Percentiles rank a stretch among this genome's conserved stretches.
Evolutionary conservation across 768 basidiomycete species (phyloP).

Genomic region (Rhodocollybia butyracea): DNA sequence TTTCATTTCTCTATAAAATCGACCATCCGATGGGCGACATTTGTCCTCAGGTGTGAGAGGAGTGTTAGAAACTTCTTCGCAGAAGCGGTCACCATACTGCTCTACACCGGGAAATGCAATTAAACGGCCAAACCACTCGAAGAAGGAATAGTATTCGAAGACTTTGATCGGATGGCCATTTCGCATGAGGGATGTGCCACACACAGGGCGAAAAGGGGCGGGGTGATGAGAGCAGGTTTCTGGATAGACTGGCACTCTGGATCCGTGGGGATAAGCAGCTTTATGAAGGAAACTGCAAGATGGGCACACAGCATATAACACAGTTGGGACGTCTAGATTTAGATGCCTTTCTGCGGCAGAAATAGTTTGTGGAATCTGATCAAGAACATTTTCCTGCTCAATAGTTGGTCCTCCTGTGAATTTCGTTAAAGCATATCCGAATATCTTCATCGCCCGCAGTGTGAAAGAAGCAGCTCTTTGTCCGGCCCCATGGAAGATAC

Average conservation of each 20-base stretch:
- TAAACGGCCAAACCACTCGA: conserved; percentile 2
- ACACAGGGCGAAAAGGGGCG: too few species aligned
- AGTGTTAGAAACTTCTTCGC: background rate
- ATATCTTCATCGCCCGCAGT: background rate
- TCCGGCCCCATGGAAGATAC: background rate
- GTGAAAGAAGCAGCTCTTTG: background rate
- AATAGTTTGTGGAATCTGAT: background rate
- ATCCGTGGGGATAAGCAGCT: background rate
- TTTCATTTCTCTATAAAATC: background rate
- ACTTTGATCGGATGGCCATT: background rate
- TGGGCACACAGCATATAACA: background rate
- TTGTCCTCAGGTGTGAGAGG: background rate
- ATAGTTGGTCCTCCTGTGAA: background rate
- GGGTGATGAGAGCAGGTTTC: background rate
- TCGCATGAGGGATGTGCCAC: background rate
- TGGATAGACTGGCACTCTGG: background rate
- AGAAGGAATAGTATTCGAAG: background rate
- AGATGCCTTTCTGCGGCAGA: background rate
- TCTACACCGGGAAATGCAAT: background rate
- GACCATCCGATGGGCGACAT: background rate
- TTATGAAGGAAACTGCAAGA: background rate
- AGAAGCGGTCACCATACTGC: background rate
- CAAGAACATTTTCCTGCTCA: background rate
- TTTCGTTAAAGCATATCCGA: background rate
- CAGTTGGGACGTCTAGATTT: background rate